Conservation (phyloP, 1,284 basidiomycete genomes). For the Phellopilus nigrolimitatus region DNA sequence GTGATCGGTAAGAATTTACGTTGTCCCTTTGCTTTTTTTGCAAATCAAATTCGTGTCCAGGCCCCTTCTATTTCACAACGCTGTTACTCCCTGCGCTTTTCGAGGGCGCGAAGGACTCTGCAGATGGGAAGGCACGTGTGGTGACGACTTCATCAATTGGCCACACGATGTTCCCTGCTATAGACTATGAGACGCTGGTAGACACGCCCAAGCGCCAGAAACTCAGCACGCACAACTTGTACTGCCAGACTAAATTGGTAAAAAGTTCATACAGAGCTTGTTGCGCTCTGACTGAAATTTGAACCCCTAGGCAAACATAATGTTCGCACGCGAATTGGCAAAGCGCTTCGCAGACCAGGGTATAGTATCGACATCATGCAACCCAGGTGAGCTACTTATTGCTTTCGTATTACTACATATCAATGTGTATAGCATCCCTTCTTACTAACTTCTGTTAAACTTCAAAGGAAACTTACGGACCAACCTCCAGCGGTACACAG, state of each 20-base stretch:
- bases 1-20: conserved; percentile 29
- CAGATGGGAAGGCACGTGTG: conserved; percentile 37
- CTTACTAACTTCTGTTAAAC: too few species aligned
- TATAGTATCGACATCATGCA: too few species aligned
- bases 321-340: too few species aligned
- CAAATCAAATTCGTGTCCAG: conserved; percentile 21
- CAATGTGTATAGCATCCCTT: too few species aligned
- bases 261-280: neutral
- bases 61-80: conserved; percentile 35
- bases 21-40: neutral
- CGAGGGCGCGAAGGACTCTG: conserved; percentile 27
- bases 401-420: too few species aligned
- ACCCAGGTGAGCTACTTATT: too few species aligned
- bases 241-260: conserved; percentile 44
- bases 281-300: too few species aligned
- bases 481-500: conserved; percentile 1
- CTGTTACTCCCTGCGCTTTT: conserved; percentile 40
- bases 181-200: conserved; percentile 30
- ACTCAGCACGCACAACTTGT: conserved; percentile 29
- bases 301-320: too few species aligned
- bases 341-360: too few species aligned
- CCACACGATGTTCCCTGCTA: too few species aligned
- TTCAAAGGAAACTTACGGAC: conserved; percentile 3
- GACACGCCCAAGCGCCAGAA: conserved; percentile 29
- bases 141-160: conserved; percentile 38